Evolutionary conservation across 176 grass and related monocot genomes (phyloP).

Genomic region (Alopecurus myosuroides): DNA sequence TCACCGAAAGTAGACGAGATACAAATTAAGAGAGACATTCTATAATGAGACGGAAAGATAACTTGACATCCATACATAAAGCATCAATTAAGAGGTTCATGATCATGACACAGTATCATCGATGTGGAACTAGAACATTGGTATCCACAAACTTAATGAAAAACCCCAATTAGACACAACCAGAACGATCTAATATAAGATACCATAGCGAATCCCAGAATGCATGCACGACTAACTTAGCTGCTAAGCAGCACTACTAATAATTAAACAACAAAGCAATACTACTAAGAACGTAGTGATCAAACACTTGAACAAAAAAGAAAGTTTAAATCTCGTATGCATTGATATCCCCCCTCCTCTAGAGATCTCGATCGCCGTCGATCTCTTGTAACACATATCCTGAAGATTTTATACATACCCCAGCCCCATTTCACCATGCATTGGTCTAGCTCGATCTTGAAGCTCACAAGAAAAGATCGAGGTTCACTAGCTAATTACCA

Average conservation of each 20-base stretch:
- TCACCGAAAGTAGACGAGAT: neutral
- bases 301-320: neutral
- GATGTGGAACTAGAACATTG: neutral
- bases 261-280: neutral
- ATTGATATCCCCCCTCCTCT: neutral
- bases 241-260: neutral
- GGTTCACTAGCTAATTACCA: slow-evolving; percentile 19
- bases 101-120: neutral
- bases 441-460: neutral
- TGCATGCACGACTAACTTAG: neutral
- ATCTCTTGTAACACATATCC: slow-evolving; percentile 2
- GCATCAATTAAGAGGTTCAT: neutral
- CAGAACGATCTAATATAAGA: neutral
- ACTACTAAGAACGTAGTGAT: neutral
- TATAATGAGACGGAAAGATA: neutral
- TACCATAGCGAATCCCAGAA: neutral
- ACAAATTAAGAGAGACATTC: neutral
- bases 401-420: slow-evolving; percentile 8
- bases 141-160: neutral
- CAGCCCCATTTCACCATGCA: slow-evolving; percentile 10
- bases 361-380: neutral
- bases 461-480: slow-evolving; percentile 1
- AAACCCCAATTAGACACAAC: neutral
- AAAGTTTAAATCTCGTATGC: slow-evolving; percentile 1
- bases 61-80: neutral